phyloP scores from a whole-genome alignment of 352 stramenopile genomes.

The Globisporangium nagaii region DNA sequence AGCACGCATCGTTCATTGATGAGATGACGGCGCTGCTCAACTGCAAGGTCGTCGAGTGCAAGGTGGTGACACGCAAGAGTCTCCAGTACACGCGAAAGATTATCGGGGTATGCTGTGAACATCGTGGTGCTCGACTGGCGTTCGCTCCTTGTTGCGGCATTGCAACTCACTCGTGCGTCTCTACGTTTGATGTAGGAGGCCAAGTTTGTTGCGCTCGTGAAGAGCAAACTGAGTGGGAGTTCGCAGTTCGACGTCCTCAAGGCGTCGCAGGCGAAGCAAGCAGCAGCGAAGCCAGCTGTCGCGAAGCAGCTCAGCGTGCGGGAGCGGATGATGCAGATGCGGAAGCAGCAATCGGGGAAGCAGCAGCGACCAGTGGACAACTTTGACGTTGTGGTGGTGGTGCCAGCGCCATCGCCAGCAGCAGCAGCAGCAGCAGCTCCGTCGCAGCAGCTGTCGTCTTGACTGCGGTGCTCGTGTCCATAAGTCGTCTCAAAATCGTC shows the following conservation, averaged over 20 bases:
- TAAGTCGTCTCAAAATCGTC: neutral
- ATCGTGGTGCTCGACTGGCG: neutral
- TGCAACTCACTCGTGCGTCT: neutral
- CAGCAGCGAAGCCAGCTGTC: slow-evolving; percentile 5
- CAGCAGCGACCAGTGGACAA: neutral
- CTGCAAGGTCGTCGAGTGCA: slow-evolving; percentile 72
- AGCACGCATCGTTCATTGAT: slow-evolving; percentile 37
- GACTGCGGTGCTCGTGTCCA: neutral
- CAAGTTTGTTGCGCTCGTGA: slow-evolving; percentile 47
- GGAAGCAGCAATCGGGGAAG: slow-evolving; percentile 27
- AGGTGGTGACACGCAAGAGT: slow-evolving; percentile 38
- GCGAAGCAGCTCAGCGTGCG: slow-evolving; percentile 45
- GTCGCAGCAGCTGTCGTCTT: neutral
- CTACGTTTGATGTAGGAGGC: slow-evolving; percentile 32
- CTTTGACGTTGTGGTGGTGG: slow-evolving; percentile 4
- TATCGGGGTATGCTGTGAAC: slow-evolving; percentile 37
- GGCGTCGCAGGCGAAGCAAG: slow-evolving; percentile 42
- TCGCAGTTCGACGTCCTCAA: slow-evolving; percentile 60
- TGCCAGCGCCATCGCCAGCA: neutral
- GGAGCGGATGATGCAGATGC: slow-evolving; percentile 50
- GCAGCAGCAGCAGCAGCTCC: too few relatives aligned
- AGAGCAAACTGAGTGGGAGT: slow-evolving; percentile 47
- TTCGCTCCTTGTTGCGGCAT: neutral
- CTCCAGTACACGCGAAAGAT: slow-evolving; percentile 43
- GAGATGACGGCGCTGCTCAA: slow-evolving; percentile 55